phyloP scores from a whole-genome alignment of 441 rosid species.

The Francoa sonchifolia region DNA sequence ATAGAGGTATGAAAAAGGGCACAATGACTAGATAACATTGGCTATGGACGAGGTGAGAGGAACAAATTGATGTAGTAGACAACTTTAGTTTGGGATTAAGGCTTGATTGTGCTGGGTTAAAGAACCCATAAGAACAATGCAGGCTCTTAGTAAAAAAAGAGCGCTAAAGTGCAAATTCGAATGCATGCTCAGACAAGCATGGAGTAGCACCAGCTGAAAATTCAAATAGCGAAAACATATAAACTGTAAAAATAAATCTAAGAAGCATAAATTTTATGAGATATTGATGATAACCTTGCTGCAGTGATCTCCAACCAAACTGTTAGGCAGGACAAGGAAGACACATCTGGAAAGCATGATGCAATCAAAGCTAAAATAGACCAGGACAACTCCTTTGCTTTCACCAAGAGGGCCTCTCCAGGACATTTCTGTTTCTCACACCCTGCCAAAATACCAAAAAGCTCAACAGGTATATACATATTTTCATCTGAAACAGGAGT shows the following conservation, averaged over 20 bases:
- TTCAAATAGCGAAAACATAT: conserved; percentile 4
- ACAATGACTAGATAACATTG: too few species aligned
- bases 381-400: conserved; percentile 97
- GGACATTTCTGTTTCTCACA: conserved; percentile 81
- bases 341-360: conserved; percentile 87
- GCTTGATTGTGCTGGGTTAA: background rate
- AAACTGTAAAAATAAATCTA: background rate
- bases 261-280: conserved; percentile 8
- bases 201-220: conserved; percentile 1
- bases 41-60: too few species aligned
- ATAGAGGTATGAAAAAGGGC: too few species aligned
- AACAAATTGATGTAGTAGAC: too few species aligned
- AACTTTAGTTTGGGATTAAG: too few species aligned
- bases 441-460: conserved; percentile 81
- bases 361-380: conserved; percentile 94
- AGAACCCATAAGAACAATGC: background rate
- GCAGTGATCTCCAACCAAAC: conserved; percentile 99
- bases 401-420: conserved; percentile 71
- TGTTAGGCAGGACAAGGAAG: conserved; percentile 76
- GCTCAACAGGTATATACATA: conserved; percentile 55
- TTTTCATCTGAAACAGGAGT: conserved; percentile 42
- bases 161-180: background rate
- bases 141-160: background rate
- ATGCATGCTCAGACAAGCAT: background rate
- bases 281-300: conserved; percentile 50